These are phyloP conservation scores for Penicillium italicum DNA, from an alignment of 2,329 filamentous ascomycete species.

Conservation along the genomic window DNA sequence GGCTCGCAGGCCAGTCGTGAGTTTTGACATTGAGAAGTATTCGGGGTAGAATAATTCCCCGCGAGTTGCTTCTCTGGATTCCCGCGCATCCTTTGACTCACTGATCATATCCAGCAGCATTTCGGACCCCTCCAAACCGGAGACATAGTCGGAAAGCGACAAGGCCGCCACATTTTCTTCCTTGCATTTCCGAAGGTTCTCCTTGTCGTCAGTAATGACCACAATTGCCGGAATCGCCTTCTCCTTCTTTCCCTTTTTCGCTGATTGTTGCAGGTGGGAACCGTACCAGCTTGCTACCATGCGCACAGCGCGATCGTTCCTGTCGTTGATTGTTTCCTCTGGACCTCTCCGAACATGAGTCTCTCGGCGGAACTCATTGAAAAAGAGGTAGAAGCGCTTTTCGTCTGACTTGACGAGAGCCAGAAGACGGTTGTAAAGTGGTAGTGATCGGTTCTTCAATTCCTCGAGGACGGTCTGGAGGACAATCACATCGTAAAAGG, in stretches of 20 bases:
- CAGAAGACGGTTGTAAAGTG: conserved; percentile 89
- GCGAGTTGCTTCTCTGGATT: conserved; percentile 60
- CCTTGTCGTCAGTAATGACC: conserved; percentile 90
- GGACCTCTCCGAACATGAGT: conserved; percentile 73
- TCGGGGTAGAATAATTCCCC: conserved; percentile 78
- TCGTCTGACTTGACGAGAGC: conserved; percentile 90
- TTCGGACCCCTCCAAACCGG: conserved; percentile 76
- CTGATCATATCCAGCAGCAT: conserved; percentile 90
- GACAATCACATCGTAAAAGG: conserved; percentile 95
- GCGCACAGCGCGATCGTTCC: conserved; percentile 89
- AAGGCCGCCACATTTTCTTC: conserved; percentile 65
- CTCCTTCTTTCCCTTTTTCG: conserved; percentile 53
- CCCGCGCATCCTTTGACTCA: conserved; percentile 66
- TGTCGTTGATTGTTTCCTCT: conserved; percentile 89
- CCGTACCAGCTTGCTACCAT: conserved; percentile 86
- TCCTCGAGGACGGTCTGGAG: conserved; percentile 96
- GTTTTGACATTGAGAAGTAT: conserved; percentile 81
- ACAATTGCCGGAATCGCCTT: conserved; percentile 70
- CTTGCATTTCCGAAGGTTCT: conserved; percentile 78
- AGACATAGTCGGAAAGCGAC: conserved; percentile 74
- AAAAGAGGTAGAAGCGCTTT: conserved; percentile 97
- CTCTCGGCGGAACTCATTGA: conserved; percentile 95
- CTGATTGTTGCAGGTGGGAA: conserved; percentile 65
- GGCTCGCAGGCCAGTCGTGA: conserved; percentile 89
- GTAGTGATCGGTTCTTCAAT: conserved; percentile 86